Conservation (phyloP, 768 basidiomycete species). For the Collybiopsis luxurians region DNA sequence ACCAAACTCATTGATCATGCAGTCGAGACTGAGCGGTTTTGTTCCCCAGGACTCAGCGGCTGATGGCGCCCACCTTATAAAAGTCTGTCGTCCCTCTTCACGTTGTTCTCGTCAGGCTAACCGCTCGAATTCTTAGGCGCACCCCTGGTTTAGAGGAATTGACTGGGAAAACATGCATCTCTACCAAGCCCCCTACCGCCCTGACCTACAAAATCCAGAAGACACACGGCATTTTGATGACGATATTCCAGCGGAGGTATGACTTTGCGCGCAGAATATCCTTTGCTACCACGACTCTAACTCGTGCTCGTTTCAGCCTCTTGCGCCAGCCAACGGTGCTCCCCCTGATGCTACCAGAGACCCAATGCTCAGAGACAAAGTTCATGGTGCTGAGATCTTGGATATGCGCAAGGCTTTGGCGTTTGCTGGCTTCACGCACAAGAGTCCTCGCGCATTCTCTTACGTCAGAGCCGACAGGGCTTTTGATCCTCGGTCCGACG, state of each 20-base stretch:
- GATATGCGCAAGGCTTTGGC: constrained; percentile 88
- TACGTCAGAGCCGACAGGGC: constrained; percentile 75
- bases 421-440: constrained; percentile 90
- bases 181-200: constrained; percentile 84
- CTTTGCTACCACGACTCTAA: constrained; percentile 23
- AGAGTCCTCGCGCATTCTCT: constrained; percentile 76
- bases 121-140: constrained; percentile 45
- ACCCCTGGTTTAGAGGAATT: constrained; percentile 89
- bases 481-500: constrained; percentile 57
- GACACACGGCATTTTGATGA: constrained; percentile 96
- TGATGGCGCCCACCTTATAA: constrained; percentile 91
- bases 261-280: constrained; percentile 25
- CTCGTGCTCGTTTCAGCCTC: constrained; percentile 58
- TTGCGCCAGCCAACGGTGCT: constrained; percentile 85
- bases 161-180: constrained; percentile 88
- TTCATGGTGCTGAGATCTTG: constrained; percentile 84
- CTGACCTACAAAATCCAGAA: constrained; percentile 75
- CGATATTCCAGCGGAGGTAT: constrained; percentile 89
- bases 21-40: constrained; percentile 75
- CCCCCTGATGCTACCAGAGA: constrained; percentile 85
- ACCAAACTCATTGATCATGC: constrained; percentile 74
- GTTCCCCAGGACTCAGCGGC: constrained; percentile 50
- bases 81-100: constrained; percentile 43
- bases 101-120: neutral
- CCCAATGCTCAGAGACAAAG: constrained; percentile 81